phyloP scores from a whole-genome alignment of 2,329 filamentous ascomycete genomes.

The Fusarium solani-melongenae region DNA sequence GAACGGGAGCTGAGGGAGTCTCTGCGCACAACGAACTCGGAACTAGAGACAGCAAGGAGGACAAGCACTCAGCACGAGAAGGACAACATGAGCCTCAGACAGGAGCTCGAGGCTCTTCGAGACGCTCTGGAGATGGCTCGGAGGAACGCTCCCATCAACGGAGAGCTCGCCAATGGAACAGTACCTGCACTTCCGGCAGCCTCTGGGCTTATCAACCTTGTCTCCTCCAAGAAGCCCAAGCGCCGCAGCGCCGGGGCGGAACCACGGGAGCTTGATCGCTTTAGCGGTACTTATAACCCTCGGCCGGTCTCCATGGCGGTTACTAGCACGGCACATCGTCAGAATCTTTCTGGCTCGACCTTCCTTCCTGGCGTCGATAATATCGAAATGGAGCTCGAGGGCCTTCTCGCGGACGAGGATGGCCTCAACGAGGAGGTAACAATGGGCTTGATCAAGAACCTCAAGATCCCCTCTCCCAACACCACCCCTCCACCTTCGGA shows the following conservation, averaged over 20 bases:
- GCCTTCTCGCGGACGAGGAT: constrained; percentile 93
- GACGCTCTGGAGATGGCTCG: constrained; percentile 92
- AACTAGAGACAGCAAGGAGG: constrained; percentile 83
- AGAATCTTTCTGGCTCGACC: constrained; percentile 78
- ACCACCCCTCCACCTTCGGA: constrained; percentile 91
- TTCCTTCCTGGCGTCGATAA: constrained; percentile 87
- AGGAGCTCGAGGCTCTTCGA: constrained; percentile 89
- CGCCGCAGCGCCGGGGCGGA: constrained; percentile 91
- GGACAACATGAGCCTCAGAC: constrained; percentile 85
- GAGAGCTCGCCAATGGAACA: constrained; percentile 58
- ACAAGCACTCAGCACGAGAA: constrained; percentile 81
- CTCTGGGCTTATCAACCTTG: constrained; percentile 92
- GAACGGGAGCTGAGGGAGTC: constrained; percentile 87
- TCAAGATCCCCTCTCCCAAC: constrained; percentile 93
- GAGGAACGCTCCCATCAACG: constrained; percentile 79
- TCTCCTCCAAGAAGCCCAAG: constrained; percentile 97
- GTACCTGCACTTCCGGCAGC: constrained; percentile 62
- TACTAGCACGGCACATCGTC: constrained; percentile 72
- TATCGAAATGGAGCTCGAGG: constrained; percentile 94
- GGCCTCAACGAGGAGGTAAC: constrained; percentile 97
- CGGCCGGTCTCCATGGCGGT: constrained; percentile 97
- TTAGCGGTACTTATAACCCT: constrained; percentile 93
- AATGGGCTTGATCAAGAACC: constrained; percentile 92
- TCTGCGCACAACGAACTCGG: constrained; percentile 79
- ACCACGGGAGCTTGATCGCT: constrained; percentile 85